These are phyloP conservation scores for Cairneyella variabilis DNA, from an alignment of 495 filamentous ascomycete genomes.

Conservation along the genomic window DNA sequence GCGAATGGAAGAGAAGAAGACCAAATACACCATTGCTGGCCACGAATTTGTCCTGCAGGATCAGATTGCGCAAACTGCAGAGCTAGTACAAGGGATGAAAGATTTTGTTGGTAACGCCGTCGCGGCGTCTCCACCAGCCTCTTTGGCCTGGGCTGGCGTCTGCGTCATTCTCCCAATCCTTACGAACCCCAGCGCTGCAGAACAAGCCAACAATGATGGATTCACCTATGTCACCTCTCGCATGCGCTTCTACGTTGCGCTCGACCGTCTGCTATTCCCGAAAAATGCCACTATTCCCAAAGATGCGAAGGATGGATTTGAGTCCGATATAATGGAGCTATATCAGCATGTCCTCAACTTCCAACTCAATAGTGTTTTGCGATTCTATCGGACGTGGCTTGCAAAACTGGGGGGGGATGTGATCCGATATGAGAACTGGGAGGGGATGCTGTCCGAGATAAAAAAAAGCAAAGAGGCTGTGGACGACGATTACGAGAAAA, in stretches of 20 bases:
- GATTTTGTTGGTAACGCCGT: constrained; percentile 22
- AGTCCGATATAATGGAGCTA: constrained; percentile 18
- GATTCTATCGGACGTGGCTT: constrained; percentile 17
- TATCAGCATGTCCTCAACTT: constrained; percentile 28
- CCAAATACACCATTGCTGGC: constrained; percentile 17
- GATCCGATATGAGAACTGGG: neutral
- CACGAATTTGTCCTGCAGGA: constrained; percentile 20
- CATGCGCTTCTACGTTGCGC: constrained; percentile 23
- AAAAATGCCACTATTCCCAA: neutral
- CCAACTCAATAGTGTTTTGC: constrained; percentile 25
- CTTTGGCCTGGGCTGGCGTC: constrained; percentile 26
- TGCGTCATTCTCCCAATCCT: constrained; percentile 27
- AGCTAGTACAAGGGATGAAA: constrained; percentile 16
- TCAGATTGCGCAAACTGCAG: constrained; percentile 16
- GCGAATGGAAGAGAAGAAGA: constrained; percentile 13
- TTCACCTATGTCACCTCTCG: constrained; percentile 26
- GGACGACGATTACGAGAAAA: neutral
- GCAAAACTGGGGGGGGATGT: neutral
- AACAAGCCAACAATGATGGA: constrained; percentile 25
- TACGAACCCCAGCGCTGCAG: constrained; percentile 21
- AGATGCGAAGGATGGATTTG: constrained; percentile 2
- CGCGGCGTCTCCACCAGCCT: constrained; percentile 23
- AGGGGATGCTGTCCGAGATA: neutral
- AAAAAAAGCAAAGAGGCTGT: neutral
- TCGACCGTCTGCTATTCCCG: constrained; percentile 24